Base-by-base conservation (phyloP, 2,329 filamentous ascomycete species). In the Aspergillus vadensis region DNA sequence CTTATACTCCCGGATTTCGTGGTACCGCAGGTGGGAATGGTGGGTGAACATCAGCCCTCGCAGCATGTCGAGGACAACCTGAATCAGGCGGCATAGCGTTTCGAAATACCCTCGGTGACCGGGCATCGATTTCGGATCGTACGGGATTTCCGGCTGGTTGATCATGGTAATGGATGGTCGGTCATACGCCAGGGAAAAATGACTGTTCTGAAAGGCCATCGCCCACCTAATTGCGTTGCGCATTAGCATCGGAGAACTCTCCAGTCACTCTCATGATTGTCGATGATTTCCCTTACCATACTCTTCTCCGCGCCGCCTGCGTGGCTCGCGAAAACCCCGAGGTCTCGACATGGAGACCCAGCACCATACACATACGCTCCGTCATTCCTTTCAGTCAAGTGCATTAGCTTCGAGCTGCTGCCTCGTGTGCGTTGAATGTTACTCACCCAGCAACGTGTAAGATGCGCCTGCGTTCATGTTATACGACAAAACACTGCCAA, bases 381-480 rank as follows among this genome's bases (percentile, higher is more conserved):
- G 72, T 74, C 71, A 76, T 73, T 27, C 70, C 70, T 44, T 17
- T 5, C 32, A 5, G 12, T 36, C 27, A 21, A 32, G 5, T 19
- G n/a, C 19, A 32, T 67, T 56, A 67, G 54, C 23, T 27, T 41
- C 47, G 15, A 21, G 6, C 44, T 6, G 36, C 36, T 2, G 21
- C 5, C 12, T 19, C 25, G n/a, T 21, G 12, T 9, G 4, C 15
- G 17, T 49, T 10, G 15, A 50, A 58, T 30, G 39, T 8, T 81
- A 67, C 73, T 63, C 65, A 78, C 80, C 83, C 30, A 85, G 82
- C 52, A 88, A 72, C 44, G 85, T 84, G 79, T 87, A 88, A 9
- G 85, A 83, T 27, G 86, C 85, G 8, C 86, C 86, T 15, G 86
- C 85, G 62, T 88, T 88, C 84, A 86, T 86, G 66, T 86, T 86